Evolutionary conservation across 2,329 filamentous ascomycete species (phyloP).

Genomic region (Neonectria hederae): DNA sequence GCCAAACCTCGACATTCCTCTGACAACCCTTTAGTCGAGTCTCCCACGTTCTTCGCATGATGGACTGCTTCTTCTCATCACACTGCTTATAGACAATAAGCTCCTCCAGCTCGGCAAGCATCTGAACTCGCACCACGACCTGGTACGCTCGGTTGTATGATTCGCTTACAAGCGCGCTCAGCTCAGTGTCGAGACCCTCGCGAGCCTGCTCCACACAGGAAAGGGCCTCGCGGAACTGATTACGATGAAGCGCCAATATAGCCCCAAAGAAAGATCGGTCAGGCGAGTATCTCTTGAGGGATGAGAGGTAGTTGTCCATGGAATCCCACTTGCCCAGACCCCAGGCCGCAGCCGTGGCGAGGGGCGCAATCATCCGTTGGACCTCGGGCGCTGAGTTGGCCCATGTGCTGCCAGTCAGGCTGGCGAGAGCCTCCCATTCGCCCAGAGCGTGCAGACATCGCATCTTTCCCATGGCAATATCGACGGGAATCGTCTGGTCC

Average conservation of each 20-base stretch:
- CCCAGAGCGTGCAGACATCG: slow-evolving; percentile 95
- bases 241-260: slow-evolving; percentile 92
- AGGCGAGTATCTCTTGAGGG: slow-evolving; percentile 92
- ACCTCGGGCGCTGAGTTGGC: slow-evolving; percentile 87
- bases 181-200: slow-evolving; percentile 92
- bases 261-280: slow-evolving; percentile 98
- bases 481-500: slow-evolving; percentile 73
- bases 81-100: slow-evolving; percentile 98
- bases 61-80: slow-evolving; percentile 86
- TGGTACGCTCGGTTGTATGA: slow-evolving; percentile 98
- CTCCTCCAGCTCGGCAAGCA: slow-evolving; percentile 98
- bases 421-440: slow-evolving; percentile 94
- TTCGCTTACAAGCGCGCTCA: slow-evolving; percentile 96
- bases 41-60: slow-evolving; percentile 95
- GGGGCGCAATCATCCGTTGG: slow-evolving; percentile 87
- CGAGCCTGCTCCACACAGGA: slow-evolving; percentile 89
- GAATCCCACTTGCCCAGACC: slow-evolving; percentile 95
- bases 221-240: slow-evolving; percentile 93
- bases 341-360: slow-evolving; percentile 97
- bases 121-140: slow-evolving; percentile 97
- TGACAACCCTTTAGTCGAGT: slow-evolving; percentile 94
- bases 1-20: slow-evolving; percentile 97
- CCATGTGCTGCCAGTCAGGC: slow-evolving; percentile 92
- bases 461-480: slow-evolving; percentile 99
- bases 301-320: slow-evolving; percentile 96